phyloP scores from a whole-genome alignment of 2,329 filamentous ascomycete genomes.

The Drechslerella dactyloides region DNA sequence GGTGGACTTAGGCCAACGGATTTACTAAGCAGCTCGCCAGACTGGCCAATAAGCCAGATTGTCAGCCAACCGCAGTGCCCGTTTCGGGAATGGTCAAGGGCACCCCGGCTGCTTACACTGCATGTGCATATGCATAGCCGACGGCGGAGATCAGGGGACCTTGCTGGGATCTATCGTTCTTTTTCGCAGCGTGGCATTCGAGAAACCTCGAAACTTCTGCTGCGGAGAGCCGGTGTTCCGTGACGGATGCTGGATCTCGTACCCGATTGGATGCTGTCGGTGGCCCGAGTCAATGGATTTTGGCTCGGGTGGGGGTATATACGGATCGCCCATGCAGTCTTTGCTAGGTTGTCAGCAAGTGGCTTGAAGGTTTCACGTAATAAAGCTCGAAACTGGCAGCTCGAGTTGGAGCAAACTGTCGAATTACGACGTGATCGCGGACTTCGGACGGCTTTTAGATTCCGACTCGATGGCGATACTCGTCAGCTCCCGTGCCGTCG shows the following conservation, averaged over 20 bases:
- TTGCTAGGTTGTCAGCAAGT: not conserved
- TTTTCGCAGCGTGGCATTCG: too few relatives aligned
- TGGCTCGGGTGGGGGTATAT: too few relatives aligned
- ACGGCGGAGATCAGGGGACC: not conserved
- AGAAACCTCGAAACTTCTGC: too few relatives aligned
- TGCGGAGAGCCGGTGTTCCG: too few relatives aligned
- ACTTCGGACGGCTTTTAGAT: too few relatives aligned
- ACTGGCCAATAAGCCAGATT: not conserved
- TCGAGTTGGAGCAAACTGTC: not conserved
- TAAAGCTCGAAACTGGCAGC: not conserved
- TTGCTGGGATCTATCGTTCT: not conserved
- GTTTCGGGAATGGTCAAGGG: not conserved
- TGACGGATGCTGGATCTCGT: too few relatives aligned
- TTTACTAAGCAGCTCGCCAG: not conserved
- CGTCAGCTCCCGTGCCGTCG: too few relatives aligned
- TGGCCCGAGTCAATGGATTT: too few relatives aligned
- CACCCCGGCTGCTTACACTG: not conserved
- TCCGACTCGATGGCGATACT: too few relatives aligned
- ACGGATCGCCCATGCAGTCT: too few relatives aligned
- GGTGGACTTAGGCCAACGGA: not conserved
- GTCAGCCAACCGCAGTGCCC: constrained; percentile 2
- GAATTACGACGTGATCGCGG: not conserved
- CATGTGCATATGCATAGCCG: constrained; percentile 3
- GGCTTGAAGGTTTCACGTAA: not conserved
- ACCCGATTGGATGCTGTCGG: too few relatives aligned